Conservation (phyloP, 2,329 filamentous ascomycete species). For the Exserohilum rostratum region DNA sequence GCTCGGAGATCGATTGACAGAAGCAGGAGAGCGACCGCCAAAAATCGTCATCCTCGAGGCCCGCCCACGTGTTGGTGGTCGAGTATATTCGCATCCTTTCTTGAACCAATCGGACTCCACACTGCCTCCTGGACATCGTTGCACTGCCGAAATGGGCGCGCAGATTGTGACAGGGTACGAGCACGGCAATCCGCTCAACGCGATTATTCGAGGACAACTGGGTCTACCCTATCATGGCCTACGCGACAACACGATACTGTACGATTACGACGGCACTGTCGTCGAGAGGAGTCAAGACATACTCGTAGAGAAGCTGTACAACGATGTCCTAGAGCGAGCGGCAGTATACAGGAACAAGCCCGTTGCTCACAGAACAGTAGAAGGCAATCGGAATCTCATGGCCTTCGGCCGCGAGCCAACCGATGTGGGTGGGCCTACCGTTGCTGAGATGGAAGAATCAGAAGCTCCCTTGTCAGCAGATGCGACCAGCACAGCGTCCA, state of each 20-base stretch:
- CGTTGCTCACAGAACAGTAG: conserved; percentile 71
- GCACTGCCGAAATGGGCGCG: conserved; percentile 94
- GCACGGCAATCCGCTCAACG: conserved; percentile 89
- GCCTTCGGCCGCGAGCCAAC: conserved; percentile 79
- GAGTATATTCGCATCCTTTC: conserved; percentile 84
- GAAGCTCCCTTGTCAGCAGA: conserved; percentile 56
- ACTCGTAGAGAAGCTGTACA: conserved; percentile 89
- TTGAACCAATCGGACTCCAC: conserved; percentile 63
- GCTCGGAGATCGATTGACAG: conserved; percentile 70
- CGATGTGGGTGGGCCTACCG: conserved; percentile 64
- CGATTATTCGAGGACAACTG: conserved; percentile 88
- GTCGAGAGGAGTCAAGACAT: conserved; percentile 81
- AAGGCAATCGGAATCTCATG: conserved; percentile 82
- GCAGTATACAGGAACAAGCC: conserved; percentile 87
- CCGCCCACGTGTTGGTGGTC: conserved; percentile 82
- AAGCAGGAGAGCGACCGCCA: conserved; percentile 71
- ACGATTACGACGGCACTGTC: conserved; percentile 78
- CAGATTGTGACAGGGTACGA: conserved; percentile 99
- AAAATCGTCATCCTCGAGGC: conserved; percentile 84
- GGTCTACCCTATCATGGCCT: conserved; percentile 84
- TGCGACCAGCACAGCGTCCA: conserved; percentile 52
- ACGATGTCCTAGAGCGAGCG: conserved; percentile 90
- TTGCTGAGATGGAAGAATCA: conserved; percentile 75
- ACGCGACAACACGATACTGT: conserved; percentile 81
- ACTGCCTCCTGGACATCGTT: conserved; percentile 62